Percentiles rank a stretch among this genome's conserved stretches.
These are phyloP conservation scores for Hura crepitans DNA, from an alignment of 441 rosid species.

Conservation along the genomic window DNA sequence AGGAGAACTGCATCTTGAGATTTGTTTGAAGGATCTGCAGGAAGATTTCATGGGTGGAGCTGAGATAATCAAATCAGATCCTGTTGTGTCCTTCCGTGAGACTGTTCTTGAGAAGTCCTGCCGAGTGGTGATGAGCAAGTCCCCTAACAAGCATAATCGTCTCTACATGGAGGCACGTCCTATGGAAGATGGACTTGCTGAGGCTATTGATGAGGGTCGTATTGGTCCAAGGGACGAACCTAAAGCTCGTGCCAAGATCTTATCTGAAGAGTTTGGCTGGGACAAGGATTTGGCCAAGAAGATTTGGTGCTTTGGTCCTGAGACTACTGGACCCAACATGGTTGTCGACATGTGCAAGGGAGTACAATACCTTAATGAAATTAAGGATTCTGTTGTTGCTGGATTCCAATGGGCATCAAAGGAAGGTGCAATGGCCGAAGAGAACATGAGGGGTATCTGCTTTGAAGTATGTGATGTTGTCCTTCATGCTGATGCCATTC, in stretches of 20 bases:
- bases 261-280: slow-evolving; percentile 51
- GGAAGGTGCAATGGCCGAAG: slow-evolving; percentile 54
- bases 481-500: slow-evolving; percentile 51
- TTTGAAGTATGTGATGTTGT: slow-evolving; percentile 55
- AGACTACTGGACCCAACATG: slow-evolving; percentile 54
- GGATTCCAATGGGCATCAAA: slow-evolving; percentile 59
- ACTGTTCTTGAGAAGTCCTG: slow-evolving; percentile 46
- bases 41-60: slow-evolving; percentile 57
- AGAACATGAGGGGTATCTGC: slow-evolving; percentile 53
- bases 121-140: slow-evolving; percentile 46
- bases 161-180: slow-evolving; percentile 55
- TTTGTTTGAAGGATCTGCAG: slow-evolving; percentile 46
- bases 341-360: slow-evolving; percentile 57
- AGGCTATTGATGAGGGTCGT: slow-evolving; percentile 50
- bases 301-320: slow-evolving; percentile 58
- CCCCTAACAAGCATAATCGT: slow-evolving; percentile 54
- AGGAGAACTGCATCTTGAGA: slow-evolving; percentile 49
- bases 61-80: slow-evolving; percentile 41
- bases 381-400: slow-evolving; percentile 52
- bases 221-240: slow-evolving; percentile 56
- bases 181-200: slow-evolving; percentile 47
- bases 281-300: slow-evolving; percentile 54
- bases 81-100: slow-evolving; percentile 52
- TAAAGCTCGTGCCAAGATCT: slow-evolving; percentile 40
- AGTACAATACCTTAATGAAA: slow-evolving; percentile 53